A percentile compares a stretch with the other conserved stretches of the same genome.
Evolutionary conservation across 345 rosid genomes (phyloP).

Genomic region (Euphorbia pulcherrima): DNA sequence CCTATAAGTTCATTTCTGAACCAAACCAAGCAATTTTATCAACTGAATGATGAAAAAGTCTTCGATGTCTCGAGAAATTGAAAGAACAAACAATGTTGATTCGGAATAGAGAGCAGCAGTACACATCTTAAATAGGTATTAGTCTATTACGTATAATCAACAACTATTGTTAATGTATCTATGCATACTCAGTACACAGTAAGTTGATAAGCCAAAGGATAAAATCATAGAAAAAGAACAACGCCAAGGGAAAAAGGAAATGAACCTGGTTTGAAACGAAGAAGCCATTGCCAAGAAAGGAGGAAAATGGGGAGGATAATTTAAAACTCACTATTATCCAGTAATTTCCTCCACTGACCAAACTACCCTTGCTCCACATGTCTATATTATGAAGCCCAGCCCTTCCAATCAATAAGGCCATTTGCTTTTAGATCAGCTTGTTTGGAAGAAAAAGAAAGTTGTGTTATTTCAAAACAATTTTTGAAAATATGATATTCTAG

Average conservation of each 20-base stretch:
- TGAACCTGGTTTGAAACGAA: conserved; percentile 63
- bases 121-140: too few relatives aligned
- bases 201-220: neutral
- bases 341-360: neutral
- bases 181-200: too few relatives aligned
- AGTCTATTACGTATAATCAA: too few relatives aligned
- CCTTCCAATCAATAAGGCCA: too few relatives aligned
- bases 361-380: neutral
- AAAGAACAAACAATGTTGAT: neutral
- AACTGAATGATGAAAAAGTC: too few relatives aligned
- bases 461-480: too few relatives aligned
- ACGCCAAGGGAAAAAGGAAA: neutral
- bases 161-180: too few relatives aligned
- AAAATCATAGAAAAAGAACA: neutral
- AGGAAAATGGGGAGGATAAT: neutral
- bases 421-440: too few relatives aligned
- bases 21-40: neutral
- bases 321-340: neutral
- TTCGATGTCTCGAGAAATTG: neutral
- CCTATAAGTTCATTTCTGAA: neutral
- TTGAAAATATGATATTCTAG: too few relatives aligned
- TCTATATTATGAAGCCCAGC: too few relatives aligned
- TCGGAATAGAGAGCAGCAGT: too few relatives aligned
- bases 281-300: conserved; percentile 50
- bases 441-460: too few relatives aligned